Evolutionary conservation across 352 stramenopile species (phyloP).

Genomic region (Globisporangium cederbergense): DNA sequence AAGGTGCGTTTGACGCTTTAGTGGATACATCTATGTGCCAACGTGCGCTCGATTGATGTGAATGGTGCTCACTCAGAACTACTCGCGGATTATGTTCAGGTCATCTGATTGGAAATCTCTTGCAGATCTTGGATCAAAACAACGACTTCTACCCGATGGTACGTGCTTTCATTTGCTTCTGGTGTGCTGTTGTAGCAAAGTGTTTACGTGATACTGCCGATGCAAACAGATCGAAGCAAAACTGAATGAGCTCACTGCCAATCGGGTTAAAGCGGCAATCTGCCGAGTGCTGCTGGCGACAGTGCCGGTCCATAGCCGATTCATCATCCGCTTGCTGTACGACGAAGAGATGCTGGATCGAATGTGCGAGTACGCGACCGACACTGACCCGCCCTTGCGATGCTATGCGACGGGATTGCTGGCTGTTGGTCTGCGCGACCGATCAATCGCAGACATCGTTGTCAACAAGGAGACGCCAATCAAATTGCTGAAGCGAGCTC

Average conservation of each 20-base stretch:
- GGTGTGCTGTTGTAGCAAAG: neutral
- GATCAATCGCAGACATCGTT: slow-evolving; percentile 74
- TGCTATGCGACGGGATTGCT: slow-evolving; percentile 79
- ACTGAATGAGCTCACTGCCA: slow-evolving; percentile 51
- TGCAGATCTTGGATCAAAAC: slow-evolving; percentile 77
- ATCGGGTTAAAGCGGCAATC: slow-evolving; percentile 60
- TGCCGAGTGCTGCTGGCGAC: slow-evolving; percentile 76
- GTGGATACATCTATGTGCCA: neutral
- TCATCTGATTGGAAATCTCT: slow-evolving; percentile 73
- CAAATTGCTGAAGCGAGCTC: slow-evolving; percentile 68
- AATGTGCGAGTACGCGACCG: slow-evolving; percentile 64
- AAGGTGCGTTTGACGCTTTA: slow-evolving; percentile 34
- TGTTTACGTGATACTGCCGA: neutral
- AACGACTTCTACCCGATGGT: slow-evolving; percentile 84
- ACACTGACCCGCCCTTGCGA: slow-evolving; percentile 48
- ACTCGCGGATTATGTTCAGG: slow-evolving; percentile 23
- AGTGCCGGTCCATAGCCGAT: slow-evolving; percentile 63
- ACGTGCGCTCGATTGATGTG: neutral
- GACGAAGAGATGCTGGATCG: slow-evolving; percentile 79
- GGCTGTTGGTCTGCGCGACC: slow-evolving; percentile 71
- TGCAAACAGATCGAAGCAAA: slow-evolving; percentile 58
- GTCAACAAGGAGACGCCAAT: slow-evolving; percentile 78
- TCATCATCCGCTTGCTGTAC: slow-evolving; percentile 69
- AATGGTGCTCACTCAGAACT: neutral
- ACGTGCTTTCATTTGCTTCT: neutral